phyloP scores from a whole-genome alignment of 345 rosid species.

The Lepidium africanum region DNA sequence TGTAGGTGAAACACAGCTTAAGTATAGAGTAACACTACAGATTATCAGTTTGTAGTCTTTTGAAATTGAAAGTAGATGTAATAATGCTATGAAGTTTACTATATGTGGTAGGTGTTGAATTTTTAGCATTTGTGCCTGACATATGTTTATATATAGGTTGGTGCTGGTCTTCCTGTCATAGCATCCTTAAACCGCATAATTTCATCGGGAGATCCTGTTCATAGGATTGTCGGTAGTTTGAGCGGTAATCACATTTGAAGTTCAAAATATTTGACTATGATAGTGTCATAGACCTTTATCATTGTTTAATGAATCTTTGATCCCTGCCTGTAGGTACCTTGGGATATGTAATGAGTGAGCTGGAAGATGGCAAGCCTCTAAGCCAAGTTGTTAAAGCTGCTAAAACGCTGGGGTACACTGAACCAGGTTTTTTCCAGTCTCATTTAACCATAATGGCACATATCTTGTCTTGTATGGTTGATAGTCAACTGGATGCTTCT shows the following conservation, averaged over 20 bases:
- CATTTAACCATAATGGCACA: not conserved
- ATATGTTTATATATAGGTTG: constrained; percentile 39
- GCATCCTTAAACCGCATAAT: constrained; percentile 70
- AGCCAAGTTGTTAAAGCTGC: constrained; percentile 89
- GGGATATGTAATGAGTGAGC: constrained; percentile 96
- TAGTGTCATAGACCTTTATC: not conserved
- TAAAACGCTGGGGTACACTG: constrained; percentile 83
- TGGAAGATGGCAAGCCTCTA: constrained; percentile 79
- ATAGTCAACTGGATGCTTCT: not conserved
- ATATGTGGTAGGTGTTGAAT: not conserved
- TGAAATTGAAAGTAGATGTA: not conserved
- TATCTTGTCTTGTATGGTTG: constrained; percentile 7
- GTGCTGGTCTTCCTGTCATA: constrained; percentile 95
- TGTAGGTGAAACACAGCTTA: constrained; percentile 40
- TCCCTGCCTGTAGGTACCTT: constrained; percentile 46
- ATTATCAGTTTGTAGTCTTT: not conserved
- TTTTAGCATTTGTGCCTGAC: not conserved
- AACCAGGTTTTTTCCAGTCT: constrained; percentile 54
- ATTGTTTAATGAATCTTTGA: not conserved
- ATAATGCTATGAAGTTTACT: not conserved
- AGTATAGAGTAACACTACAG: not conserved
- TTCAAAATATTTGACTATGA: constrained; percentile 1
- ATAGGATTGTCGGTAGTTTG: constrained; percentile 68
- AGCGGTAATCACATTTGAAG: constrained; percentile 46
- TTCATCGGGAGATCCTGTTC: constrained; percentile 74